Base-by-base conservation (phyloP, 192 early-diverging fungal genomes). In the Oehlia diaphana region DNA sequence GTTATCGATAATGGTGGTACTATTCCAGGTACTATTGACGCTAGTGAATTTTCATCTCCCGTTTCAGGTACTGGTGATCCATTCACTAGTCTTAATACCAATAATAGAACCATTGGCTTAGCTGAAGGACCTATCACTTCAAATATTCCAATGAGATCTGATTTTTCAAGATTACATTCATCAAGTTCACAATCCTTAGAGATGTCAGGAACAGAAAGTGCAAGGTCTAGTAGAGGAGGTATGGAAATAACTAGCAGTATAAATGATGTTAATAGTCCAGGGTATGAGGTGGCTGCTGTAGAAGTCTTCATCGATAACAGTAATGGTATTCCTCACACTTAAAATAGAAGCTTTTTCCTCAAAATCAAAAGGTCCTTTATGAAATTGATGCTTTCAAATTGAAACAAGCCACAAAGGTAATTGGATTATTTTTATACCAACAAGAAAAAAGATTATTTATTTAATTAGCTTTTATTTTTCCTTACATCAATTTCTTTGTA, bases 261-360 rank as follows among this genome's bases (percentile, higher is more conserved):
- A 37, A 71, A 37, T 42, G 10, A 37, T 42, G 21, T 42, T 37
- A 21, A 70, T 42, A 71, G 37, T 39, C 26, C 64, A 2, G 37
- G 37, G 21, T 39, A 71, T 71, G 69, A 37, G n/a, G 19, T 71
- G 37, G 23, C 64, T 66, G 69, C 69, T 16, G 12, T 71, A 16
- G 37, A 9, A 44, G 69, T 71, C 42, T 71, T 71, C 33, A 71
- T 71, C n/a, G 69, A 71, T 71, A 71, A 71, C 42, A 26, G 69
- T 71, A 71, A 71, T 71, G 69, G 69, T n/a, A 71, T 71, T 71
- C 69, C 69, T 44, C 37, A 71, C 69, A 44, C 69, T 39, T 31
- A 13, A 23, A 23, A 31, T 26, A 23, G 31, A 13, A 66, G 23
- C 63, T 65, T 65, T 28, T 23, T n/a, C 26, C 63, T 66, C 31